Conservation (phyloP, 768 basidiomycete genomes). For the Psilocybe cubensis region DNA sequence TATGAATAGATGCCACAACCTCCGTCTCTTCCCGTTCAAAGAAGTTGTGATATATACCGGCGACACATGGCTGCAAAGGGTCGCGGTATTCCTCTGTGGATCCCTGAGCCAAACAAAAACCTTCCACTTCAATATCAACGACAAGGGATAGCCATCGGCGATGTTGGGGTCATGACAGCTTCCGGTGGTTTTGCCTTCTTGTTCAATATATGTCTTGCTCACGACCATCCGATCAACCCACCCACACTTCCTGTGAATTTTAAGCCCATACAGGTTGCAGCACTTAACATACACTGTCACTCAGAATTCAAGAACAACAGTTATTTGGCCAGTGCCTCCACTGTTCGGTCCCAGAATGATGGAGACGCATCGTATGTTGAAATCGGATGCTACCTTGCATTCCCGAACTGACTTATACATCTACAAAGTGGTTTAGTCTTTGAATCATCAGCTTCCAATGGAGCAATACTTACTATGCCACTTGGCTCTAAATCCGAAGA, state of each 20-base stretch:
- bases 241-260: slow-evolving; percentile 16
- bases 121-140: slow-evolving; percentile 15
- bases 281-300: slow-evolving; percentile 7
- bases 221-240: slow-evolving; percentile 16
- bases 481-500: slow-evolving; percentile 18
- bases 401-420: too few relatives aligned
- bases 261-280: slow-evolving; percentile 1
- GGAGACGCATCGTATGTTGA: slow-evolving; percentile 2
- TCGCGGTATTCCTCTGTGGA: slow-evolving; percentile 21
- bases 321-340: slow-evolving; percentile 14
- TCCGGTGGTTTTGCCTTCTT: slow-evolving; percentile 21
- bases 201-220: slow-evolving; percentile 20
- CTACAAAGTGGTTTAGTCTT: slow-evolving; percentile 11
- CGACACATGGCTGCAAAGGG: slow-evolving; percentile 16
- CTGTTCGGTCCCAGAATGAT: not conserved
- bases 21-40: not conserved
- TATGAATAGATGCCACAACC: not conserved
- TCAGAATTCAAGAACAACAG: slow-evolving; percentile 9
- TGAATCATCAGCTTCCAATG: slow-evolving; percentile 16
- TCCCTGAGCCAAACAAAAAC: slow-evolving; percentile 17
- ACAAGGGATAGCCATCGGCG: slow-evolving; percentile 18
- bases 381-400: too few relatives aligned
- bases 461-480: slow-evolving; percentile 25
- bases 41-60: slow-evolving; percentile 18
- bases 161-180: slow-evolving; percentile 21